Evolutionary conservation across 208 protist species (phyloP), one percentile per base, ranked within the genome.

Genomic region (Leishmania tropica): DNA sequence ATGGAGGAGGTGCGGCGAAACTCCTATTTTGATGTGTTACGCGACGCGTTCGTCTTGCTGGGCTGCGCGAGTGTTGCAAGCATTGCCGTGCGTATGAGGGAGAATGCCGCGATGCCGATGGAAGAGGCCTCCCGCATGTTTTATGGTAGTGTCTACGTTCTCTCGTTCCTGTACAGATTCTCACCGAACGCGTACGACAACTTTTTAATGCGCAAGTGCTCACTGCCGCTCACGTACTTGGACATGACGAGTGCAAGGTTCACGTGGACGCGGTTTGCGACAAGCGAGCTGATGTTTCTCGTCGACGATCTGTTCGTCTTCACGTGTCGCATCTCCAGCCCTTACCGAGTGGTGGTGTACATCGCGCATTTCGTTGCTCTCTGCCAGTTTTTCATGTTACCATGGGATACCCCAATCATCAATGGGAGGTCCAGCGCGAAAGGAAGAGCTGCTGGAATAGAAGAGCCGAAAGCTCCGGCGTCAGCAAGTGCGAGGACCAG

Each of bases 271-370:
- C 77, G 40, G 17, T 84, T 89, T 70, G 80, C 81, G 47, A 67
- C 73, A 80, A 79, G 79, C 48, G 88, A 96, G 74, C 72, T 95
- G 2, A 88, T 93, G 10, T 85, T 96, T 73, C 45, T 96, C 11
- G 86, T 92, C 1, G 93, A 96, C 80, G 95, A 97, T 80, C 78
- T 96, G 37, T 96, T 97, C 78, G 93, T 92, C 8, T 96, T 96
- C 87, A 94, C 92, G n/a, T 96, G 86, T 70, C 85, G 87, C 70
- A 86, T 96, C 31, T 90, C 95, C 13, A 81, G 87, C 28, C 72
- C 87, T 11, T 95, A 90, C 81, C 90, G 95, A 31, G 65, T 94
- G 35, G 81, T 86, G 11, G 92, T 95, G 67, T 90, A 91, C 81
- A 77, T 85, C 75, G 74, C 90, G 17, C 90, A 96, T 78, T 82